A percentile compares a stretch with the other conserved stretches of the same genome.
Evolutionary conservation across 2,329 filamentous ascomycete genomes (phyloP).

Genomic region (Tolypocladium album): DNA sequence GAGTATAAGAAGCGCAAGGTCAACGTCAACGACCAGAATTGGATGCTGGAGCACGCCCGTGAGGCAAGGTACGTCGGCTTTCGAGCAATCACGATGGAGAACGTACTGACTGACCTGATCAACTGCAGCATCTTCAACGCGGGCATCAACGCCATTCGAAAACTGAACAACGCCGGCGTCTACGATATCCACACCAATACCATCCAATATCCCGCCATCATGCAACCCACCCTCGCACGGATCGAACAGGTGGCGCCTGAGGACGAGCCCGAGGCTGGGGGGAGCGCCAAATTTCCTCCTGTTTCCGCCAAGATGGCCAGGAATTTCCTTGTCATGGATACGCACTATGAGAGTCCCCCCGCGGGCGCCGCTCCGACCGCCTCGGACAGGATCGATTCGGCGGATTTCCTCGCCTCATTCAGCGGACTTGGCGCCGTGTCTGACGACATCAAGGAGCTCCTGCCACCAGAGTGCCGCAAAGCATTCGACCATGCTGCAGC

Average conservation of each 20-base stretch:
- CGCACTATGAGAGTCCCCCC: constrained; percentile 39
- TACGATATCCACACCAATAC: constrained; percentile 93
- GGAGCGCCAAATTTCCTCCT: constrained; percentile 29
- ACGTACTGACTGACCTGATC: background rate
- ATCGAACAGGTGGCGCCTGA: constrained; percentile 60
- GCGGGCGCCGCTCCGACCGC: constrained; percentile 33
- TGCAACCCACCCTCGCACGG: constrained; percentile 80
- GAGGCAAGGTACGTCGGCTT: constrained; percentile 62
- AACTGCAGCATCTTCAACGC: constrained; percentile 69
- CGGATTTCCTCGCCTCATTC: constrained; percentile 40
- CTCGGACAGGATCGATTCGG: constrained; percentile 31
- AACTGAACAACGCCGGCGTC: constrained; percentile 59
- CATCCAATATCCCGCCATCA: constrained; percentile 77
- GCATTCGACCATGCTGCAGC: constrained; percentile 60
- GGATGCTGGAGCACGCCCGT: constrained; percentile 90
- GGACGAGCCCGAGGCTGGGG: constrained; percentile 17
- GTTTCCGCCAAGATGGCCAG: constrained; percentile 38
- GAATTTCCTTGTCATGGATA: constrained; percentile 47
- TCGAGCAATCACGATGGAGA: constrained; percentile 2
- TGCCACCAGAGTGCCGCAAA: constrained; percentile 59
- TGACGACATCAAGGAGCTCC: constrained; percentile 52
- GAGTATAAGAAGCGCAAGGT: constrained; percentile 78
- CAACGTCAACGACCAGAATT: constrained; percentile 85
- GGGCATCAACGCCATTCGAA: constrained; percentile 56
- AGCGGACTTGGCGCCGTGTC: constrained; percentile 53